Evolutionary conservation across 345 rosid genomes (phyloP), one percentile per base, ranked within the genome.

Genomic region (Gossypium turneri): DNA sequence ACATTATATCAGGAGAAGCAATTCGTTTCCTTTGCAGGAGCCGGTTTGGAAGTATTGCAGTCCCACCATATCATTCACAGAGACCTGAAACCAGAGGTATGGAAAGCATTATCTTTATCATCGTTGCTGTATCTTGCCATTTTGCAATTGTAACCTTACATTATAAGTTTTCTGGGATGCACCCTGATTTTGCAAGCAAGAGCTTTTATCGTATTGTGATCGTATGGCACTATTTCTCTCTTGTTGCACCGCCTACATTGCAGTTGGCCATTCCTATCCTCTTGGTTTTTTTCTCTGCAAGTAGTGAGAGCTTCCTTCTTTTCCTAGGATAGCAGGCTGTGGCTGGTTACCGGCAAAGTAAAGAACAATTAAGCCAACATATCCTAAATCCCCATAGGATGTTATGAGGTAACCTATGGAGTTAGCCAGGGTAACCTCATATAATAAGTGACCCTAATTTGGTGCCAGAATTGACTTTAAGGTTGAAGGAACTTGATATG

Each of bases 61-160:
- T 82, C 86, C 73, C 80, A 81, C 55, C 84, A 85, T 61, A 77
- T 90, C 50, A 76, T 92, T 51, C 93, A 88, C 69, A 81, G 91
- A 71, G 93, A 92, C 76, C 72, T 92, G 78, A 90, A 90, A 81
- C 93, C 89, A 0, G 85, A 88, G 89, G 93, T 87, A 83, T 38
- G 19, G 41, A 38, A 73, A 44, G n/a, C 25, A 24, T 25, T 56
- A 53, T 72, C n/a, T 48, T 20, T 47, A 20, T 20, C 55, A 55
- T 72, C 6, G 25, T 55, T 44, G 43, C 24, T 38, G n/a, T 27
- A 8, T 15, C 9, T 63, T 64, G 44, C 60, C 60, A 12, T 56
- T 24, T 53, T 65, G 29, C 61, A 64, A 72, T 72, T 57, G 38
- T 19, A 47, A 12, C 44, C 16, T 64, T 38, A 3, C 29, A 38